Percentiles rank a stretch among this genome's conserved stretches.
Conservation (phyloP, 768 basidiomycete genomes). For the Xerocomellus chrysenteron region DNA sequence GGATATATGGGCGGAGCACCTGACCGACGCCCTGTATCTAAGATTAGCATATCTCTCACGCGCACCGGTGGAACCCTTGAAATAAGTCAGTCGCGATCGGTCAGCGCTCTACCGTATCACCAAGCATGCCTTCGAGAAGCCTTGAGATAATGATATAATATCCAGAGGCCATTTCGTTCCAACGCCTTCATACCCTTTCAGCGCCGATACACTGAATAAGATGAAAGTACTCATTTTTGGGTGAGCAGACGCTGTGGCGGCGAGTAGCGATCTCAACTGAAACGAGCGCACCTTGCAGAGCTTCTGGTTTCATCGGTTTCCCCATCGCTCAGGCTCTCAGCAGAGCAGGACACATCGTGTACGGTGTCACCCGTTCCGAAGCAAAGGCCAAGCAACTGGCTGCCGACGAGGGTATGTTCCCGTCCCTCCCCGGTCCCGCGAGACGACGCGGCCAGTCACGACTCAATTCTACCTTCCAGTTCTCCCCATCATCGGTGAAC, state of each 20-base stretch:
- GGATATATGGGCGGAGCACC: too few species aligned
- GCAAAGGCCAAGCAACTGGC: conserved; percentile 23
- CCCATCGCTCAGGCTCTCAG: conserved; percentile 35
- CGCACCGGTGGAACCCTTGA: too few species aligned
- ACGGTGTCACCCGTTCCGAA: conserved; percentile 32
- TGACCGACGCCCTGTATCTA: too few species aligned
- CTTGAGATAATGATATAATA: background rate
- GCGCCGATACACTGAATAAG: background rate
- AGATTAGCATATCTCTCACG: too few species aligned
- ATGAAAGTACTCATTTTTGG: conserved; percentile 21
- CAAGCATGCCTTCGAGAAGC: background rate
- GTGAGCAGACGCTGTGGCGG: background rate
- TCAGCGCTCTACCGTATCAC: background rate
- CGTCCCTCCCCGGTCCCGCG: too few species aligned
- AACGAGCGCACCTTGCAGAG: conserved; percentile 10
- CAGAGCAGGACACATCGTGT: conserved; percentile 35
- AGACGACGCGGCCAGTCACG: background rate
- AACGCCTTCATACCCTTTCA: background rate
- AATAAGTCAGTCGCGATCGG: too few species aligned
- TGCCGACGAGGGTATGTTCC: conserved; percentile 24
- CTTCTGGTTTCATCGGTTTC: conserved; percentile 32
- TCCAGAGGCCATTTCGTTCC: too few species aligned
- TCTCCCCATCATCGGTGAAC: conserved; percentile 26
- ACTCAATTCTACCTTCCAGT: conserved; percentile 5
- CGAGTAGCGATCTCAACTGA: background rate